Evolutionary conservation across 495 filamentous ascomycete species (phyloP), one percentile per base, ranked within the genome.

Genomic region (Cryomyces minteri): DNA sequence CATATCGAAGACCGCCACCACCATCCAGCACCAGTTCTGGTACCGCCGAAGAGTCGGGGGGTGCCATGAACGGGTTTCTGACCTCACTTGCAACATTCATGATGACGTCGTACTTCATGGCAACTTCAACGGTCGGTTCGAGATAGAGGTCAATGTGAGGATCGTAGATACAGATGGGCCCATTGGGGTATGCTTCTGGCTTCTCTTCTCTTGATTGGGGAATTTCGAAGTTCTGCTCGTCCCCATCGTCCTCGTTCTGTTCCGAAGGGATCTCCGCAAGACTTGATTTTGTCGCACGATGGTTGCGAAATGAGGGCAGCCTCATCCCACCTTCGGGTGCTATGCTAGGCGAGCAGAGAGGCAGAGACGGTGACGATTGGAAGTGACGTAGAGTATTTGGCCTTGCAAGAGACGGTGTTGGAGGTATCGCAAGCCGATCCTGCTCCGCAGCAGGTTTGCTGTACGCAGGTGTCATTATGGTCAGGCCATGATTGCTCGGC

Each of bases 1-100:
- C 57, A 25, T 25, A 25, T 25, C 18, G 18, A 25, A 25, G 18
- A 25, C 18, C 18, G 18, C 18, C 18, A 25, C 18, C 18, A 25
- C 18, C 18, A 25, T 25, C 18, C 58, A 63, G 11, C 59, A 25
- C 59, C 62, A 11, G 62, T 54, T 30, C 57, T 58, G 29, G 54
- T 51, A 46, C 69, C 50, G 30, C 34, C 34, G 34, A 9, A 43
- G 38, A 11, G 12, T 10, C 33, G 7, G 9, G 2, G 6, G 30
- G 7, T 6, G 49, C 46, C 5, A 55, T 52, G 58, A 96, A 93
- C 2, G 90, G 90, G 55, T 95, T 98, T 39, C 67, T 65, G 4
- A 98, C 90, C 63, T 98, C 90, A 52, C 85, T 83, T 1, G 90
- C 90, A 25, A 98, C 90, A 54, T 98, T 98, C 43, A 98, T 74